Conservation (phyloP, 192 early-diverging fungal species). For the Rhizophagus sp. region DNA sequence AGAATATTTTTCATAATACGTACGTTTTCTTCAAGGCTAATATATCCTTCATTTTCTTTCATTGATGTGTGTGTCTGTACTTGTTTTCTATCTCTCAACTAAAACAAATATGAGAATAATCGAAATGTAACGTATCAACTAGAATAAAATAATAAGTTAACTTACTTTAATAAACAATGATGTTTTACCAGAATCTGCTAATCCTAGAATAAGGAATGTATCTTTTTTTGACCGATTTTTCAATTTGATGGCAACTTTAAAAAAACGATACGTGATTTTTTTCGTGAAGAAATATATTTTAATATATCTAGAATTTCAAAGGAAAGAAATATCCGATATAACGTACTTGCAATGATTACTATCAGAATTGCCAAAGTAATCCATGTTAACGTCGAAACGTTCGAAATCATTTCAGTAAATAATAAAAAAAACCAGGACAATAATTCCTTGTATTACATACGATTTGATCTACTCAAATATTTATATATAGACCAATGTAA, state of each 20-base stretch:
- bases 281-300: too few relatives aligned
- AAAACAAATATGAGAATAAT: not conserved
- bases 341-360: not conserved
- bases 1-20: not conserved
- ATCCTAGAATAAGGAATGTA: conserved; percentile 23
- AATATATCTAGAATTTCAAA: not conserved
- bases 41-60: conserved; percentile 66
- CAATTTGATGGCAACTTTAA: not conserved
- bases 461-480: too few relatives aligned
- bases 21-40: conserved; percentile 46
- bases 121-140: not conserved
- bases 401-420: not conserved
- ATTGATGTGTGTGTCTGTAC: conserved; percentile 66
- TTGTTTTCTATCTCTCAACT: conserved; percentile 41
- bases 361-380: not conserved
- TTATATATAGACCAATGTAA: too few relatives aligned
- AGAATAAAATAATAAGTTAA: not conserved
- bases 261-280: not conserved
- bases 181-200: conserved; percentile 26
- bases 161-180: conserved; percentile 19
- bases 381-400: not conserved
- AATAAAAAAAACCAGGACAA: too few relatives aligned
- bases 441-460: too few relatives aligned
- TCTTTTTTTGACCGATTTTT: conserved; percentile 13
- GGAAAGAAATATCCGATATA: not conserved